Conservation (phyloP, 1,284 basidiomycete genomes). For the Earliella scabrosa region DNA sequence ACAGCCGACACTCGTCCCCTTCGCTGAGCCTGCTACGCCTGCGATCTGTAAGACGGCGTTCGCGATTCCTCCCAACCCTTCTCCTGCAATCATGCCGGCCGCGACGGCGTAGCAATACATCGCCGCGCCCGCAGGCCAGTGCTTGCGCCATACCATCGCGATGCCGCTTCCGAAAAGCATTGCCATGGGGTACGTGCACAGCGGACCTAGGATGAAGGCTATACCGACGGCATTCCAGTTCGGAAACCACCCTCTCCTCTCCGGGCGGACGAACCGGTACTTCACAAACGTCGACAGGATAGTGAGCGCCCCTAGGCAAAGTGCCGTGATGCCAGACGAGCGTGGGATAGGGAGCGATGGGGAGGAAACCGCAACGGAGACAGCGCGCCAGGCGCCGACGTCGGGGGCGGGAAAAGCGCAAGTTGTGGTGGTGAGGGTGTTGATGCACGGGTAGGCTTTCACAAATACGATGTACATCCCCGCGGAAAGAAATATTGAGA, state of each 20-base stretch:
- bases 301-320: slow-evolving; percentile 45
- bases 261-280: slow-evolving; percentile 19
- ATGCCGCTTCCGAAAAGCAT: slow-evolving; percentile 27
- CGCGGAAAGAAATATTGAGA: slow-evolving; percentile 59
- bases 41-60: slow-evolving; percentile 29
- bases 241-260: slow-evolving; percentile 23
- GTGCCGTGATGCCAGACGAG: slow-evolving; percentile 64
- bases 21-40: slow-evolving; percentile 23
- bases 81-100: slow-evolving; percentile 31
- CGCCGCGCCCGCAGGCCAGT: slow-evolving; percentile 17
- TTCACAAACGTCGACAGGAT: slow-evolving; percentile 23
- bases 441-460: slow-evolving; percentile 70
- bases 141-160: slow-evolving; percentile 21
- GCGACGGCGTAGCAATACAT: slow-evolving; percentile 29
- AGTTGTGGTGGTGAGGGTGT: slow-evolving; percentile 28
- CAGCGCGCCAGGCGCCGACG: slow-evolving; percentile 67
- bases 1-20: slow-evolving; percentile 25
- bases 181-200: slow-evolving; percentile 30
- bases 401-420: slow-evolving; percentile 49
- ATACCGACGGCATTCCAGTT: slow-evolving; percentile 32
- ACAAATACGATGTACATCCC: slow-evolving; percentile 68
- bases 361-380: slow-evolving; percentile 58
- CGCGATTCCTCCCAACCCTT: slow-evolving; percentile 28
- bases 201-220: slow-evolving; percentile 29
- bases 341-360: slow-evolving; percentile 54